Evolutionary conservation across 805 yeast species (phyloP).

Genomic region (Tetrapisispora pingtungensis): DNA sequence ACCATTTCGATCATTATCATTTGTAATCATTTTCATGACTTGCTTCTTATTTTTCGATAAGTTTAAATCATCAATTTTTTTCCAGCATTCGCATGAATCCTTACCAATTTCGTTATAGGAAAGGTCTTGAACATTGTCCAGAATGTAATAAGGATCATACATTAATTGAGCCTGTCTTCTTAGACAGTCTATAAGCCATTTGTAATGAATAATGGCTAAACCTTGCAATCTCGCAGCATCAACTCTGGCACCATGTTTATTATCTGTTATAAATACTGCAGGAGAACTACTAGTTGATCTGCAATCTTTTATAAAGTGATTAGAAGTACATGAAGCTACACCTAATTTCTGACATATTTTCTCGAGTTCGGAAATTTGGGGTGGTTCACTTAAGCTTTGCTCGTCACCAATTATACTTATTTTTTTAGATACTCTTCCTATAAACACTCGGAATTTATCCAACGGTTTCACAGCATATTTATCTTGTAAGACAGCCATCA

Average conservation of each 20-base stretch:
- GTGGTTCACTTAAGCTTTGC: constrained; percentile 1
- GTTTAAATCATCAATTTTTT: constrained; percentile 2
- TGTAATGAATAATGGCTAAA: constrained; percentile 34
- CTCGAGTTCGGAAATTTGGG: constrained; percentile 7
- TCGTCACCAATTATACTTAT: not conserved
- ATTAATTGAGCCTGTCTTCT: constrained; percentile 33
- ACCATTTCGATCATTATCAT: not conserved
- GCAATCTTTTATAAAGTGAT: constrained; percentile 12
- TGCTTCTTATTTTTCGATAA: not conserved
- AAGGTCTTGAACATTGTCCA: constrained; percentile 11
- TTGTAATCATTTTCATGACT: not conserved
- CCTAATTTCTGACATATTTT: constrained; percentile 8
- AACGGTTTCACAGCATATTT: constrained; percentile 16
- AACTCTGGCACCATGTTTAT: constrained; percentile 20
- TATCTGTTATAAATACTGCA: constrained; percentile 22
- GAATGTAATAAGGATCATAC: constrained; percentile 28
- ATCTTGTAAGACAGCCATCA: constrained; percentile 10
- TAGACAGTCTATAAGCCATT: constrained; percentile 36
- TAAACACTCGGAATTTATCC: constrained; percentile 18
- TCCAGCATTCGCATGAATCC: constrained; percentile 26
- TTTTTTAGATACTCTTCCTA: constrained; percentile 19
- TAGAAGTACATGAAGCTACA: constrained; percentile 12
- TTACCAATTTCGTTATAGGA: constrained; percentile 26
- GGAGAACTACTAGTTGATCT: constrained; percentile 3
- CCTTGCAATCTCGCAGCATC: constrained; percentile 32